Evolutionary conservation across 495 filamentous ascomycete genomes (phyloP), one percentile per base, ranked within the genome.

Genomic region (Penicillium cosmopolitanum): DNA sequence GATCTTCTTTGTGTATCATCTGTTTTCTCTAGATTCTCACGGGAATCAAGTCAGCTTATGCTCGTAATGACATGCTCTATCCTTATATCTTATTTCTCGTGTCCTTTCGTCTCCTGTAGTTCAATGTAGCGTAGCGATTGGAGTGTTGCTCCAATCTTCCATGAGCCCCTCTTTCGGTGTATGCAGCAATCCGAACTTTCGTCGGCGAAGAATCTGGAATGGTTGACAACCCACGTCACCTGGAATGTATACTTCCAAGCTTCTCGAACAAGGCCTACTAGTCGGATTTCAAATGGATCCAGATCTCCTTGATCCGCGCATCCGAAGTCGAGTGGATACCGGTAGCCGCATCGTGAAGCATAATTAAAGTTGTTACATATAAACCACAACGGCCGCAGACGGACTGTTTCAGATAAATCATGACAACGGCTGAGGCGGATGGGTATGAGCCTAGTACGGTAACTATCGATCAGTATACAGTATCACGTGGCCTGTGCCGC

Each of bases 61-160:
- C 53, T 66, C 63, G 64, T 66, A 66, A 66, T 66, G 64, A 57
- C 57, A 63, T 51, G 53, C 40, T 50, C 34, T 19, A 55, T 47
- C 25, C 16, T 55, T 43, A 0, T 36, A 43, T 19, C 35, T 54
- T 7, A 18, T 9, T 40, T n/a, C 12, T 44, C 42, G 15, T 16
- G 11, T 10, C 36, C 11, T 4, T 13, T 10, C 9, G 36, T 44
- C 42, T 18, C 42, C 11, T 13, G 16, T 44, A 44, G 16, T 31
- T 8, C 8, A 8, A 16, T 44, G 16, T 44, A 16, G 46, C 18
- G 23, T 54, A 16, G 52, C 38, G 36, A 44, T 44, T 5, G 9
- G 3, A 44, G 12, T 38, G 6, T 4, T 7, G 1, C 6, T 28
- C 6, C 25, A 28, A 28, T 28, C 25, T 4, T 28, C 25, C 4